Conservation (phyloP, 1,284 basidiomycete species). For the Leccinum pachyderme region DNA sequence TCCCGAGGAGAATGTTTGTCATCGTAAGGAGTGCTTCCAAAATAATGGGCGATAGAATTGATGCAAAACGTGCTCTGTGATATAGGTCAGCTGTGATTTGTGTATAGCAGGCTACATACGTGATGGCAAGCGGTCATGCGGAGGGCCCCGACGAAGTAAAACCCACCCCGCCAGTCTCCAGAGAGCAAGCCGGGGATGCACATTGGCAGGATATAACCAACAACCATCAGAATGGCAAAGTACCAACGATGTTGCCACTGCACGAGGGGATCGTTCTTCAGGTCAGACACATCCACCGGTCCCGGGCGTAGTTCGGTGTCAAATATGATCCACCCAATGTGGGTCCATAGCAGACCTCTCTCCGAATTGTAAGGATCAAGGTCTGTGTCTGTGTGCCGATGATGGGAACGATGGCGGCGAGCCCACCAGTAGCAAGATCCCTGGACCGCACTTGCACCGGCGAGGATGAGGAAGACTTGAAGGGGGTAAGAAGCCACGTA, state of each 20-base stretch:
- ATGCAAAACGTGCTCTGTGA: conserved; percentile 84
- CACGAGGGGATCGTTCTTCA: conserved; percentile 71
- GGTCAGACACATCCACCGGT: conserved; percentile 77
- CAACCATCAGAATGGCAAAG: conserved; percentile 57
- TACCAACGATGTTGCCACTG: conserved; percentile 86
- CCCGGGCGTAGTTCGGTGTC: conserved; percentile 79
- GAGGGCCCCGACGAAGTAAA: conserved; percentile 74
- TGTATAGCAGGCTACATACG: conserved; percentile 45
- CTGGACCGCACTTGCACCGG: conserved; percentile 85
- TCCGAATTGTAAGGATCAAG: conserved; percentile 88
- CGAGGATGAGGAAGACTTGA: conserved; percentile 72
- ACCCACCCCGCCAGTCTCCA: conserved; percentile 82
- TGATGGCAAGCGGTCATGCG: conserved; percentile 76
- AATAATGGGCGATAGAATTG: conserved; percentile 88
- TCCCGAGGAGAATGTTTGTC: conserved; percentile 82
- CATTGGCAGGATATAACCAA: conserved; percentile 76
- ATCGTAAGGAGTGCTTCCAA: conserved; percentile 83
- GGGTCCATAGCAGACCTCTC: conserved; percentile 79
- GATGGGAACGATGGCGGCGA: conserved; percentile 87
- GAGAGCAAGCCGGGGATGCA: conserved; percentile 74
- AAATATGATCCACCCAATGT: conserved; percentile 90
- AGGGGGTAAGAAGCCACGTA: conserved; percentile 80
- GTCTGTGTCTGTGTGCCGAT: conserved; percentile 88
- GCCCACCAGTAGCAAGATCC: conserved; percentile 94
- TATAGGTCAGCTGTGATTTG: conserved; percentile 7